Percentiles rank a stretch among this genome's conserved stretches.
phyloP scores from a whole-genome alignment of 768 basidiomycete species.

The Naematelia encephala region DNA sequence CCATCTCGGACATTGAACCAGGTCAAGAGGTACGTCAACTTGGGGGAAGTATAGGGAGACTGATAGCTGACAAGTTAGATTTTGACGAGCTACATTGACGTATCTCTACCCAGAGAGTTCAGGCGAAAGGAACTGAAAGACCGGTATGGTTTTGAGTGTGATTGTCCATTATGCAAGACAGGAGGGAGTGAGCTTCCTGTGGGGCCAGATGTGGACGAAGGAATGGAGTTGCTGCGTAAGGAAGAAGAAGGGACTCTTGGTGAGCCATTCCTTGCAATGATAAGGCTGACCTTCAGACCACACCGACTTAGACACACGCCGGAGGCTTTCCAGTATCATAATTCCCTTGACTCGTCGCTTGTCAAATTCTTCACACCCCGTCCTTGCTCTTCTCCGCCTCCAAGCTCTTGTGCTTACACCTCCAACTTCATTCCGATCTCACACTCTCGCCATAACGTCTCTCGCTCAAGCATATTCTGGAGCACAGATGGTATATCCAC shows the following conservation, averaged over 20 bases:
- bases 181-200: not conserved
- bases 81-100: slow-evolving; percentile 78
- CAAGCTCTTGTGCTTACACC: slow-evolving; percentile 1
- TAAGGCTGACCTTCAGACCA: not conserved
- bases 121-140: slow-evolving; percentile 63
- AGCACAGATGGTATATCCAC: slow-evolving; percentile 57
- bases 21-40: slow-evolving; percentile 65
- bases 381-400: slow-evolving; percentile 11
- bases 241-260: slow-evolving; percentile 16
- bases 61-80: slow-evolving; percentile 56
- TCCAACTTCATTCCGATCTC: not conserved
- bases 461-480: slow-evolving; percentile 49
- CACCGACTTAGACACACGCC: not conserved
- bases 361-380: slow-evolving; percentile 7
- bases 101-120: slow-evolving; percentile 62
- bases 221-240: slow-evolving; percentile 7
- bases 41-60: not conserved
- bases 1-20: slow-evolving; percentile 61
- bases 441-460: not conserved
- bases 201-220: slow-evolving; percentile 1
- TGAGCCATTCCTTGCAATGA: slow-evolving; percentile 2
- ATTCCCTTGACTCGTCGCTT: not conserved
- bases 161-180: slow-evolving; percentile 60
- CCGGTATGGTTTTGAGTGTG: slow-evolving; percentile 75
- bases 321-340: not conserved